Base-by-base conservation (phyloP, 2,329 filamentous ascomycete genomes). In the Colletotrichum lentis region DNA sequence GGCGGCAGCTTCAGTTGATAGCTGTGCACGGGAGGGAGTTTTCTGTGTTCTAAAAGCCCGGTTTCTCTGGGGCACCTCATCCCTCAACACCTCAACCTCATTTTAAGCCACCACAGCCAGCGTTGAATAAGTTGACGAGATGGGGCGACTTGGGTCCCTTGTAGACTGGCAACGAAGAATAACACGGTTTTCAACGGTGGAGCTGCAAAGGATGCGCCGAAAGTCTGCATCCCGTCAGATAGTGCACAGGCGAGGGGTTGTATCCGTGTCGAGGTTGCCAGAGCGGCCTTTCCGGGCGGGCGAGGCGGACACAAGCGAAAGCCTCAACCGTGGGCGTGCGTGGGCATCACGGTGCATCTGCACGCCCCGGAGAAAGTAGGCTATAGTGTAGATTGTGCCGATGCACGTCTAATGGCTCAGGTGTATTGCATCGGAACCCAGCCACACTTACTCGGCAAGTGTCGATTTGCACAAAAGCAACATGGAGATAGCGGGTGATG, bases 291-390 rank as follows among this genome's bases (percentile, higher is more conserved):
- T 47, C 50, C n/a, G n/a, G 24, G 2, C n/a, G 8, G 16, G 12
- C 56, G 47, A 37, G 16, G 54, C 31, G n/a, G 31, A 6, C 18
- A 31, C n/a, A 16, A 47, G n/a, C n/a, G n/a, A 44, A 37, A 47
- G 46, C 43, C 50, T 44, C 43, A 50, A 14, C 22, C 46, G 56
- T 65, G 41, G 7, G 39, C 47, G 18, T 59, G 22, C 20, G 27
- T 10, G 50, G 5, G n/a, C 49, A 24, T 56, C 58, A 49, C 11
- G 37, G 61, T 52, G 54, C 46, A 31, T 50, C 62, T 39, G 37
- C 14, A 41, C 39, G n/a, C 27, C 57, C 43, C 49, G 63, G 56
- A 57, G 55, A 37, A 47, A 54, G 57, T n/a, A 62, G 47, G 55
- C 20, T 55, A 18, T n/a, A n/a, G n/a, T n/a, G n/a, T 50, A 62